These are phyloP conservation scores for Neurospora discreta DNA, from an alignment of 495 filamentous ascomycete species.

Conservation along the genomic window DNA sequence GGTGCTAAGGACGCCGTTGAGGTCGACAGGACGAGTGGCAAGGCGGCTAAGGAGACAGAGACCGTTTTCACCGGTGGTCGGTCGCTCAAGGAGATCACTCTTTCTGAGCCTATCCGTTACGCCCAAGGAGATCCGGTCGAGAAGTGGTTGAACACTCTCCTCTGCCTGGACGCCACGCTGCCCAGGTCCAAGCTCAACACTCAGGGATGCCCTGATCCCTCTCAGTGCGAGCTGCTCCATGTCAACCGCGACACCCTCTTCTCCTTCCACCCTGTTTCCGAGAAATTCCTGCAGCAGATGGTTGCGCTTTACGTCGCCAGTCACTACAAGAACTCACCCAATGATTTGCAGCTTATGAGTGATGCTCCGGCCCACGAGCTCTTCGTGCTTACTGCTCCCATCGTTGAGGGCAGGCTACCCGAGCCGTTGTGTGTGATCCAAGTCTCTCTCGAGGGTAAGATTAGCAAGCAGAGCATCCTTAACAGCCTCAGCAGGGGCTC, in stretches of 20 bases:
- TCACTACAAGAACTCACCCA: conserved; percentile 97
- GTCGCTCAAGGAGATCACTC: conserved; percentile 82
- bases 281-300: conserved; percentile 96
- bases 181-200: conserved; percentile 63
- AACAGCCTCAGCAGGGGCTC: conserved; percentile 82
- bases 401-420: conserved; percentile 70
- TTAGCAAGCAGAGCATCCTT: conserved; percentile 84
- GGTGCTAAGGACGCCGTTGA: conserved; percentile 46
- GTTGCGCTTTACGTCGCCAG: conserved; percentile 96
- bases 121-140: conserved; percentile 84
- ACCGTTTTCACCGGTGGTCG: conserved; percentile 53
- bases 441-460: conserved; percentile 86
- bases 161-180: conserved; percentile 86
- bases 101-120: conserved; percentile 91
- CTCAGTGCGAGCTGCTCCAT: conserved; percentile 77
- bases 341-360: conserved; percentile 94
- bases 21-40: conserved; percentile 62
- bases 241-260: conserved; percentile 97
- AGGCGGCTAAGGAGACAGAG: conserved; percentile 51
- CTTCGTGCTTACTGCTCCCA: conserved; percentile 84
- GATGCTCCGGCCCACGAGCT: conserved; percentile 97
- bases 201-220: conserved; percentile 80
- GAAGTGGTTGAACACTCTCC: conserved; percentile 88
- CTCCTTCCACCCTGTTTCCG: conserved; percentile 93
- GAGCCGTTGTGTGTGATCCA: conserved; percentile 95